These are phyloP conservation scores for Penicillium sp. DNA, from an alignment of 2,329 filamentous ascomycete genomes.

Conservation along the genomic window DNA sequence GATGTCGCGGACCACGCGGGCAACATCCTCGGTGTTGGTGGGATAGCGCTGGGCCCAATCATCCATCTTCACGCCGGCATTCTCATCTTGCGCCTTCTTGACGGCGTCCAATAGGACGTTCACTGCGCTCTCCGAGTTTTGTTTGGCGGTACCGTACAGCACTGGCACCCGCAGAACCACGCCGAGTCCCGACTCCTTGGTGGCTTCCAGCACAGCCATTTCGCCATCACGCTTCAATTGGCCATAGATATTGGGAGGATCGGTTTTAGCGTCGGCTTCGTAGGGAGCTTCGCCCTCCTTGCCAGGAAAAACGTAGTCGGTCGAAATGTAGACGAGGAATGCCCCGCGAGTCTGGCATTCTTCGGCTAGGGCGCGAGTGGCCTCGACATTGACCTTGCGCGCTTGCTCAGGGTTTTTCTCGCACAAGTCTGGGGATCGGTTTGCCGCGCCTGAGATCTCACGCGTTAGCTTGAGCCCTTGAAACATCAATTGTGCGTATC, in stretches of 20 bases:
- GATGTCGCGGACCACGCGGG: conserved; percentile 73
- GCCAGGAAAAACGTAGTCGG: conserved; percentile 78
- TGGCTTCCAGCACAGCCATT: conserved; percentile 67
- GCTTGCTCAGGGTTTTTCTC: conserved; percentile 77
- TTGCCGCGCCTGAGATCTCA: conserved; percentile 68
- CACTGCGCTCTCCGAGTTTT: conserved; percentile 74
- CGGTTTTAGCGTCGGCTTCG: conserved; percentile 62
- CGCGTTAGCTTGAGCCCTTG: conserved; percentile 12
- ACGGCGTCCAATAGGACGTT: conserved; percentile 78
- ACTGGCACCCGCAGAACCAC: conserved; percentile 80
- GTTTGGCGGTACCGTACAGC: conserved; percentile 76
- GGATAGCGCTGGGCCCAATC: conserved; percentile 84
- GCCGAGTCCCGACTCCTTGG: conserved; percentile 55
- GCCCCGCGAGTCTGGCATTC: conserved; percentile 60
- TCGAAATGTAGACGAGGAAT: conserved; percentile 64
- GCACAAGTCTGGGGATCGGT: conserved; percentile 84
- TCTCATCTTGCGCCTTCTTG: conserved; percentile 68
- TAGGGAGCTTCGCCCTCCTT: conserved; percentile 84
- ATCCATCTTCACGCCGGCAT: conserved; percentile 72
- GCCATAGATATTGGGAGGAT: conserved; percentile 78
- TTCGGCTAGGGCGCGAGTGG: conserved; percentile 66
- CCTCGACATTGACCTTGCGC: conserved; percentile 71
- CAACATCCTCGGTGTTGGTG: conserved; percentile 87
- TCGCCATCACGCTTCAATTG: conserved; percentile 73
- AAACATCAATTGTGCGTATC: not conserved